Base-by-base conservation (phyloP, 2,329 filamentous ascomycete species). In the Zopfia rhizophila region DNA sequence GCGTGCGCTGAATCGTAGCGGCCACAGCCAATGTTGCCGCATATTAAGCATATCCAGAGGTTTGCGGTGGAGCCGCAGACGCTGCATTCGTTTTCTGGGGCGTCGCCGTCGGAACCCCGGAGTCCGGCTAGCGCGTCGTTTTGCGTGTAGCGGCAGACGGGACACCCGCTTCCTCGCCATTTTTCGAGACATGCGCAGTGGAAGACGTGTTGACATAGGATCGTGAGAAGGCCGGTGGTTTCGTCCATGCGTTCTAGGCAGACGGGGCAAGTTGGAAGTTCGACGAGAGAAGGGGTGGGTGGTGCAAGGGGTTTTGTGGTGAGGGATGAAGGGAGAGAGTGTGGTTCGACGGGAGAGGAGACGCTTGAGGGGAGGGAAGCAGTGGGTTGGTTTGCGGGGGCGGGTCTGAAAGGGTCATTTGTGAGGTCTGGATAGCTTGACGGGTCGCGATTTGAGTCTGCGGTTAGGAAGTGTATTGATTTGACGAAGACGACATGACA, bases 241-340 rank as follows among this genome's bases (percentile, higher is more conserved):
- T 97, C 93, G 64, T 99, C 94, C 94, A 99, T 99, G 35, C 93
- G 87, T 70, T 99, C 94, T 4, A 99, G 81, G 58, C 94, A 99
- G 7, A 99, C 94, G 0, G 94, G 92, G 56, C 94, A 99, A 1
- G 94, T 97, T 2, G 94, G 94, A 10, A 99, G 78, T 73, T 99
- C 94, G 41, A 96, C 82, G 1, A 97, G 80, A 37, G 90, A 88
- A 1, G 92, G 89, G 1, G 93, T 96, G 2, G 84, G 84, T n/a
- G 85, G 85, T 10, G 85, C 82, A n/a, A 83, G 74, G 8, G 85
- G 85, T 63, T 86, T 87, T 6, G 76, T 77, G 3, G 81, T 81
- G 11, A 84, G 72, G 12, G 79, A 75, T 12, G 76, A 72, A 4
- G 75, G 61, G 6, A 70, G 45, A 4, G 65, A 56, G 10, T 68